Evolutionary conservation across 805 yeast species (phyloP).

Genomic region (Saturnispora mendoncae): DNA sequence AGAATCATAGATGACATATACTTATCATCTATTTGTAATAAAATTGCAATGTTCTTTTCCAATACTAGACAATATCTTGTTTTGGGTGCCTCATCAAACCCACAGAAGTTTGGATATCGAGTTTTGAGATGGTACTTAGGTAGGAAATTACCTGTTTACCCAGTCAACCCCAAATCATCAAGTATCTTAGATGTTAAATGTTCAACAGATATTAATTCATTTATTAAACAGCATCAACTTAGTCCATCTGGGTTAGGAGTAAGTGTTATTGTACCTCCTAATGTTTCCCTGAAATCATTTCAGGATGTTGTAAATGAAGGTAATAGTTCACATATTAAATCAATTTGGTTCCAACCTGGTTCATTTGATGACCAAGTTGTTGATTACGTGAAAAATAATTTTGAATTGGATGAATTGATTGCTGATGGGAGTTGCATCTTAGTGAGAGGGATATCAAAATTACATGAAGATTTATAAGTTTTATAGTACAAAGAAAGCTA

Average conservation of each 20-base stretch:
- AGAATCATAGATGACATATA: too few species aligned
- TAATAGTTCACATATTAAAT: slow-evolving; percentile 32
- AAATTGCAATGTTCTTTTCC: slow-evolving; percentile 7
- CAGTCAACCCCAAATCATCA: slow-evolving; percentile 51
- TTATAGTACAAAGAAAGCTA: not conserved
- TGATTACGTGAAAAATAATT: slow-evolving; percentile 22
- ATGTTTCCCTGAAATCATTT: slow-evolving; percentile 40
- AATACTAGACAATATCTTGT: slow-evolving; percentile 29
- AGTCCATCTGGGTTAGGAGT: slow-evolving; percentile 22
- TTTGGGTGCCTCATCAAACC: slow-evolving; percentile 61
- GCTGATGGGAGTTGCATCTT: slow-evolving; percentile 60
- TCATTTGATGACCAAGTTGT: slow-evolving; percentile 49
- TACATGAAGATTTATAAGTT: slow-evolving; percentile 22
- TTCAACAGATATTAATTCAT: slow-evolving; percentile 11
- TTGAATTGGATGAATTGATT: slow-evolving; percentile 29
- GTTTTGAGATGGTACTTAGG: slow-evolving; percentile 59
- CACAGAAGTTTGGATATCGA: slow-evolving; percentile 59
- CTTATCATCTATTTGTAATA: not conserved
- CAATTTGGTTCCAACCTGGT: slow-evolving; percentile 83
- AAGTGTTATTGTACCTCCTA: slow-evolving; percentile 72
- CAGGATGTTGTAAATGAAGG: slow-evolving; percentile 27
- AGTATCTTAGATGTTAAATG: slow-evolving; percentile 29
- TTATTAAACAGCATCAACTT: not conserved
- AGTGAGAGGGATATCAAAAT: slow-evolving; percentile 41
- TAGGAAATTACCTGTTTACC: slow-evolving; percentile 50